A percentile compares a stretch with the other conserved stretches of the same genome.
phyloP scores from a whole-genome alignment of 257 asterid genomes.

The Coffea eugenioides region DNA sequence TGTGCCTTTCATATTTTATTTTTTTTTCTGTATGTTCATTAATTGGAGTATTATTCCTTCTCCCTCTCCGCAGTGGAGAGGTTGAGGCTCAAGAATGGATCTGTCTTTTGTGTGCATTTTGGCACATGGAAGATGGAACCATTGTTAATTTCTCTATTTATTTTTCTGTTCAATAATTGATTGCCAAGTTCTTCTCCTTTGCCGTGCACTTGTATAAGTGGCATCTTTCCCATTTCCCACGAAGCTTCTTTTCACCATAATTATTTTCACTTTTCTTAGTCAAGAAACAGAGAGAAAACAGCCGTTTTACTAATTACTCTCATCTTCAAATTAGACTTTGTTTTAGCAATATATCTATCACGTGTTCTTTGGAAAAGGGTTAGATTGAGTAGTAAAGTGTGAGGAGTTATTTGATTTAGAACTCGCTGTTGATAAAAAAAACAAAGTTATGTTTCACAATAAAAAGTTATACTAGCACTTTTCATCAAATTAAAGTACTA shows the following conservation, averaged over 20 bases:
- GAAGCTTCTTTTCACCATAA: not conserved
- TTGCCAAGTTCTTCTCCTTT: not conserved
- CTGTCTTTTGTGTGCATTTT: not conserved
- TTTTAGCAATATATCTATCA: too few relatives aligned
- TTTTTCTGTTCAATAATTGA: too few relatives aligned
- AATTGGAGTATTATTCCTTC: not conserved
- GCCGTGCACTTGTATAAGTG: not conserved
- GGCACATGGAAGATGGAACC: conserved; percentile 9
- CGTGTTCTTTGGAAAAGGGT: too few relatives aligned
- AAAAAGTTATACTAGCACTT: too few relatives aligned
- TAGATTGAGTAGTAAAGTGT: too few relatives aligned
- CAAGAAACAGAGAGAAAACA: too few relatives aligned
- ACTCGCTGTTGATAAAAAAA: too few relatives aligned
- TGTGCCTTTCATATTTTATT: not conserved
- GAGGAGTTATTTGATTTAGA: too few relatives aligned
- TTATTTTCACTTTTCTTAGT: not conserved
- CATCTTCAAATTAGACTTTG: not conserved
- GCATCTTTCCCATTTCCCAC: not conserved
- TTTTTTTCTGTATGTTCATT: not conserved
- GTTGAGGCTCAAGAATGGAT: not conserved
- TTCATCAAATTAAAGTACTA: too few relatives aligned
- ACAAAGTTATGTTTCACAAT: too few relatives aligned
- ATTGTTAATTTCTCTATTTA: not conserved
- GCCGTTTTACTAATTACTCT: not conserved
- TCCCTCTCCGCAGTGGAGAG: conserved; percentile 1